phyloP scores from a whole-genome alignment of 441 rosid genomes.

The Erysimum pusillum region DNA sequence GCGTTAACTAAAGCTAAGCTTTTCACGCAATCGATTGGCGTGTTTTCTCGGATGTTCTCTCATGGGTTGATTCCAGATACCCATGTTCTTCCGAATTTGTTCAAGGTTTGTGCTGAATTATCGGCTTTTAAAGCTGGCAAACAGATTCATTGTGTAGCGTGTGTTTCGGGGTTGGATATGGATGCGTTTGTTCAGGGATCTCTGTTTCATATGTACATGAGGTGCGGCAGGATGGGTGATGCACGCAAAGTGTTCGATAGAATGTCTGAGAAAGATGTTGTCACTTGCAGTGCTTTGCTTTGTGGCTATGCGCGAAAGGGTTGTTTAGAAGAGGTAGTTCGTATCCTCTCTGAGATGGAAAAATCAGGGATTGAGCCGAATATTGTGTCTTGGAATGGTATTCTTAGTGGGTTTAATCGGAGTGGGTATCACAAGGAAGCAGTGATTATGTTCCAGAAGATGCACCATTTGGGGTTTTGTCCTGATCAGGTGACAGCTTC shows the following conservation, averaged over 20 bases:
- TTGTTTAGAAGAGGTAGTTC: constrained; percentile 50
- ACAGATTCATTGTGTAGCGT: constrained; percentile 55
- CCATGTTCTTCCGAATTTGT: constrained; percentile 57
- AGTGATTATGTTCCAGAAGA: constrained; percentile 51
- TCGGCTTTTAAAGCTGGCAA: constrained; percentile 51
- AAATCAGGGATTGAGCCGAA: constrained; percentile 52
- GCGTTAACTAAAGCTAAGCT: constrained; percentile 52
- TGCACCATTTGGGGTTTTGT: constrained; percentile 57
- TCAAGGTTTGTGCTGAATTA: constrained; percentile 63
- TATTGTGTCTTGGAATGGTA: constrained; percentile 69
- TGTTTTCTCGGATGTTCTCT: constrained; percentile 64
- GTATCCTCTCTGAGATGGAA: constrained; percentile 51
- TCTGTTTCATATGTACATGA: constrained; percentile 60
- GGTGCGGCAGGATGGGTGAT: constrained; percentile 49
- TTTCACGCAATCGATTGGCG: constrained; percentile 49
- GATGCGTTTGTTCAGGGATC: constrained; percentile 61
- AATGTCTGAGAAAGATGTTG: constrained; percentile 56
- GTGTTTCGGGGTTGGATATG: constrained; percentile 50
- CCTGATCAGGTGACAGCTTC: constrained; percentile 61
- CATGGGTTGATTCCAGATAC: constrained; percentile 54
- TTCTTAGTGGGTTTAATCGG: constrained; percentile 68
- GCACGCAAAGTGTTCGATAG: constrained; percentile 63
- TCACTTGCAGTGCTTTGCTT: constrained; percentile 65
- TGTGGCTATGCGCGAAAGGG: constrained; percentile 62
- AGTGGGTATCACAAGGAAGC: constrained; percentile 58